phyloP scores from a whole-genome alignment of 208 protist species.

The Lotmaria passim region DNA sequence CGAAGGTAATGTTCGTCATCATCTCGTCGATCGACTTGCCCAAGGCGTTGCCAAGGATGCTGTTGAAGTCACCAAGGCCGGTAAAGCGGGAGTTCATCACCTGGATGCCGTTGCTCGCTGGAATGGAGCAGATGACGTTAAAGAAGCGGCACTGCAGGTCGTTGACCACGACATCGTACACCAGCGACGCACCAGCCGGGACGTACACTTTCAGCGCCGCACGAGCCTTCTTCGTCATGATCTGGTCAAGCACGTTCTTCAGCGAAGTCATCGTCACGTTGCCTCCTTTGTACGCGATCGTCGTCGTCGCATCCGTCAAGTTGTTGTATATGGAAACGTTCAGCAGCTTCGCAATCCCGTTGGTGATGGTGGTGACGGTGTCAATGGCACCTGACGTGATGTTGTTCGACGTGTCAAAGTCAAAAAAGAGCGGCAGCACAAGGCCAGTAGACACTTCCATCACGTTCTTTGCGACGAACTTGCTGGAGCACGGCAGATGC shows the following conservation, averaged over 20 bases:
- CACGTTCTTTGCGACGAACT: conserved; percentile 16
- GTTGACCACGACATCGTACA: conserved; percentile 19
- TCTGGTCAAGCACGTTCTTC: conserved; percentile 13
- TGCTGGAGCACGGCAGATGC: background rate
- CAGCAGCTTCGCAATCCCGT: conserved; percentile 12
- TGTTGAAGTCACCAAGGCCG: conserved; percentile 18
- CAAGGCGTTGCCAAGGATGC: conserved; percentile 11
- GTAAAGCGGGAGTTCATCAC: conserved; percentile 13
- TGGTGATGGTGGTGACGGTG: background rate
- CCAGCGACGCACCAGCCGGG: conserved; percentile 4
- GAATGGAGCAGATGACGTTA: conserved; percentile 19
- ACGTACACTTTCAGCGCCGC: conserved; percentile 12
- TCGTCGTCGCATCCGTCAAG: conserved; percentile 4
- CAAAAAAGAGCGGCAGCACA: background rate
- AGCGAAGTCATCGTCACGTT: conserved; percentile 4
- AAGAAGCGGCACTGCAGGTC: conserved; percentile 20
- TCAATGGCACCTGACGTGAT: conserved; percentile 6
- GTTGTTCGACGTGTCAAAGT: conserved; percentile 9
- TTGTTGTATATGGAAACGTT: conserved; percentile 21
- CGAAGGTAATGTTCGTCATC: conserved; percentile 18
- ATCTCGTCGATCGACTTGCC: conserved; percentile 8
- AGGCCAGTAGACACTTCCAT: conserved; percentile 15
- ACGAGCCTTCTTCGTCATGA: background rate
- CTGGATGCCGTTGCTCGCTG: conserved; percentile 4
- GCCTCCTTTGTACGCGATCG: conserved; percentile 12